A percentile compares a stretch with the other conserved stretches of the same genome.
Conservation (phyloP, 1,284 basidiomycete genomes). For the Marasmius fiardii region DNA sequence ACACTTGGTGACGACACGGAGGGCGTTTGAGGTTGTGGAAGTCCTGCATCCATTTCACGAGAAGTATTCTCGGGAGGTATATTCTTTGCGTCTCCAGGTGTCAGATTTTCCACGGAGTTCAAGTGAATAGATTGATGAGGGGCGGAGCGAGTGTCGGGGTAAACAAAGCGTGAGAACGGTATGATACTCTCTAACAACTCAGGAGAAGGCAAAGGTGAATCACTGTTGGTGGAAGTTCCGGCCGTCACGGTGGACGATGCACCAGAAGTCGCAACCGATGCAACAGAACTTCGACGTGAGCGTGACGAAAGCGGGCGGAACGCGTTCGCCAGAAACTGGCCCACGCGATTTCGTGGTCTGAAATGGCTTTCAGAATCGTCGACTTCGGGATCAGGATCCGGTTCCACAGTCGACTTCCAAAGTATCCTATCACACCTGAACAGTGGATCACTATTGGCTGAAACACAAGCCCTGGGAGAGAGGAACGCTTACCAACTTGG, state of each 20-base stretch:
- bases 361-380: conserved; percentile 21
- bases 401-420: conserved; percentile 67
- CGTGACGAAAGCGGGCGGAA: conserved; percentile 46
- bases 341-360: conserved; percentile 43
- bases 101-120: conserved; percentile 20
- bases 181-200: conserved; percentile 18
- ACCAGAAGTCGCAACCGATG: conserved; percentile 15
- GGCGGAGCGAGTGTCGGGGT: conserved; percentile 13
- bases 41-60: background rate
- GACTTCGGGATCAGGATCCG: conserved; percentile 38
- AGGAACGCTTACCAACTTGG: conserved; percentile 63
- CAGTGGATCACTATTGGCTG: background rate
- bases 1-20: background rate
- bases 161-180: conserved; percentile 25
- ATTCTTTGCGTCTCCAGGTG: conserved; percentile 8
- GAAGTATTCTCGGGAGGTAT: no score
- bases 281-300: conserved; percentile 26
- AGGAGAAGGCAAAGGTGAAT: conserved; percentile 17
- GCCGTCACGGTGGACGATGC: conserved; percentile 8
- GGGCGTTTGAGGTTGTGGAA: background rate
- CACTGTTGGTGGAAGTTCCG: conserved; percentile 9
- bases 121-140: conserved; percentile 4
- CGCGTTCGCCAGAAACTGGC: conserved; percentile 51
- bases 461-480: background rate
- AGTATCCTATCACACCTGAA: conserved; percentile 76